Evolutionary conservation across 768 basidiomycete species (phyloP), one percentile per base, ranked within the genome.

Genomic region (Suillus brevipes): DNA sequence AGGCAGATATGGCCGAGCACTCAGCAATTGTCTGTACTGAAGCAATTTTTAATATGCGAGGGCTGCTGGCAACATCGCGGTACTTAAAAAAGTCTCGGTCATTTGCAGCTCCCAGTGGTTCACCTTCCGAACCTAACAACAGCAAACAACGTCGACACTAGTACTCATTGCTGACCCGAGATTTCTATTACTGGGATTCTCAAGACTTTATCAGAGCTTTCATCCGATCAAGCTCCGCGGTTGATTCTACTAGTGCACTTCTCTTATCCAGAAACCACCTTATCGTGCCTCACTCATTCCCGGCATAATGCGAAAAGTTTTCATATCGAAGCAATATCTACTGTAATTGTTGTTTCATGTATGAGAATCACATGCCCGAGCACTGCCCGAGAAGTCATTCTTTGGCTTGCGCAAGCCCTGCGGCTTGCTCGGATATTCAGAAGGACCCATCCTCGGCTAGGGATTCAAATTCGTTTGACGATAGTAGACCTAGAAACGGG

Each of bases 371-470:
- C 40, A 59, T 59, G 40, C 25, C 58, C 42, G 40, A 59, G 18
- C 57, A 58, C 16, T 58, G 57, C 58, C 58, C 58, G 58, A 59
- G 58, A 59, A 59, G 58, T 4, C 38, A 23, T 37, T 8, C 20
- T 18, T 9, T 31, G 7, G 18, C 12, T 40, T 58, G 38, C 25
- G 38, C 23, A 25, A 9, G 0, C 9, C 23, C n/a, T 42, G 28
- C 40, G 58, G 58, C 58, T 23, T 20, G 25, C 25, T 42, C 58
- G 25, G 58, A 59, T 59, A 42, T 59, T 59, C 58, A 59, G 12
- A 5, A 9, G 13, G 40, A 59, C 40, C 40, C 58, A 18, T 59
- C 28, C 57, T 25, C 38, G n/a, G 25, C 12, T 59, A 36, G 18
- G 25, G 16, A 53, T 20, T 36, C 31, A 34, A 34, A 34, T 55